Evolutionary conservation across 1,284 basidiomycete species (phyloP).

Genomic region (Peniophora sp.): DNA sequence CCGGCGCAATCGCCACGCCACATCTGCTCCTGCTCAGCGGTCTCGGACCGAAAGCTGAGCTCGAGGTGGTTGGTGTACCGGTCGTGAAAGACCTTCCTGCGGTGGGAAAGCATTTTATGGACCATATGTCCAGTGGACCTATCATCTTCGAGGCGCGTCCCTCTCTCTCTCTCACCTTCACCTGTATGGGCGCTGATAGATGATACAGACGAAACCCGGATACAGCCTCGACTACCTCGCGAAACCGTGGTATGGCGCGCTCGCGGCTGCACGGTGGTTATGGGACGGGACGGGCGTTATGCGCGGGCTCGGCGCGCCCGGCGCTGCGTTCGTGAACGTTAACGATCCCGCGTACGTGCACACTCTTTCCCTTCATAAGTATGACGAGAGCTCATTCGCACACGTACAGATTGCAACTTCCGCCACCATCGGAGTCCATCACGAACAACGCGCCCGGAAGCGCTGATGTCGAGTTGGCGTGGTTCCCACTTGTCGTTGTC

Average conservation of each 20-base stretch:
- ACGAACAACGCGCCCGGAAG: neutral
- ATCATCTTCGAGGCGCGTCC: neutral
- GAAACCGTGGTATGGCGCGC: neutral
- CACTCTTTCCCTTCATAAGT: neutral
- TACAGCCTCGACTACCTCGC: neutral
- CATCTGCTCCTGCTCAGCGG: slow-evolving; percentile 71
- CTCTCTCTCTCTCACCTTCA: no score
- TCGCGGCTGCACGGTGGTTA: neutral
- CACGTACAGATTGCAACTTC: neutral
- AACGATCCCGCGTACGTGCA: neutral
- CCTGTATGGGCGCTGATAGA: neutral
- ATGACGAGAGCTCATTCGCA: neutral
- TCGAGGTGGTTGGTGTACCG: slow-evolving; percentile 38
- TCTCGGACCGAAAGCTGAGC: slow-evolving; percentile 48
- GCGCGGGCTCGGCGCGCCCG: neutral
- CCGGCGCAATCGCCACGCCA: slow-evolving; percentile 56
- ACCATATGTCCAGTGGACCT: slow-evolving; percentile 31
- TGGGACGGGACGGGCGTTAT: neutral
- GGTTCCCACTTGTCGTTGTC: neutral
- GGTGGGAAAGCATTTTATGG: slow-evolving; percentile 52
- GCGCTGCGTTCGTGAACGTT: neutral
- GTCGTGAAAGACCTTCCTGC: slow-evolving; percentile 47
- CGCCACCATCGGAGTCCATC: neutral
- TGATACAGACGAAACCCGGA: neutral
- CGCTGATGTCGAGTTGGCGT: neutral